phyloP scores from a whole-genome alignment of 768 basidiomycete genomes.

The Xerocomellus chrysenteron region DNA sequence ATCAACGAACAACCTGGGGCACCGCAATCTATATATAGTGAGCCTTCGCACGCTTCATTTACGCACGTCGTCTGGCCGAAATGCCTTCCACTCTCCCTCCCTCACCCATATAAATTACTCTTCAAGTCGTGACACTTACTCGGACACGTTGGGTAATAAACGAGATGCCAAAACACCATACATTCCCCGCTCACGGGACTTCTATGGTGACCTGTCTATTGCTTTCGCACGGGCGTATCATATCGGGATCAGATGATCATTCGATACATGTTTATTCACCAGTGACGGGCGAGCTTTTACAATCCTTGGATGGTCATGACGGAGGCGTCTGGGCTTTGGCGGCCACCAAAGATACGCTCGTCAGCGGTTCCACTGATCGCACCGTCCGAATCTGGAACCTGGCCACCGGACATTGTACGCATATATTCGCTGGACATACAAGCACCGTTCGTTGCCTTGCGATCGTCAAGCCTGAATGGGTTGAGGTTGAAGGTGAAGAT shows the following conservation, averaged over 20 bases:
- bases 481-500: conserved; percentile 67
- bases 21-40: conserved; percentile 46
- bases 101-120: conserved; percentile 88
- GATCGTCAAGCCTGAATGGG: conserved; percentile 90
- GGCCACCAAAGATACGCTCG: conserved; percentile 81
- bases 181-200: conserved; percentile 85
- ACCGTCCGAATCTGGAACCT: conserved; percentile 93
- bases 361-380: conserved; percentile 91
- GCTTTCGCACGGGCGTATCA: conserved; percentile 92
- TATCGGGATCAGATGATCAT: conserved; percentile 96
- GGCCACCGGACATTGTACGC: conserved; percentile 74
- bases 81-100: conserved; percentile 58
- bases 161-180: conserved; percentile 68
- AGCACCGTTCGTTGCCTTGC: conserved; percentile 95
- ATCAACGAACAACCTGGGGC: no score
- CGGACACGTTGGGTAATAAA: conserved; percentile 78
- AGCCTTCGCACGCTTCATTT: conserved; percentile 77
- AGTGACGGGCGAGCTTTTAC: conserved; percentile 70
- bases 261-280: conserved; percentile 95
- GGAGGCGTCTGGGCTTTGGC: conserved; percentile 98
- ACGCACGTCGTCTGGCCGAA: conserved; percentile 53
- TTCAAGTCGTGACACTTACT: conserved; percentile 88
- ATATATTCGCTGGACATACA: conserved; percentile 96
- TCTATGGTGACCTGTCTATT: conserved; percentile 95
- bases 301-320: conserved; percentile 83